Conservation (phyloP, 1,284 basidiomycete genomes). For the Melanopsichium pennsylvanicum region DNA sequence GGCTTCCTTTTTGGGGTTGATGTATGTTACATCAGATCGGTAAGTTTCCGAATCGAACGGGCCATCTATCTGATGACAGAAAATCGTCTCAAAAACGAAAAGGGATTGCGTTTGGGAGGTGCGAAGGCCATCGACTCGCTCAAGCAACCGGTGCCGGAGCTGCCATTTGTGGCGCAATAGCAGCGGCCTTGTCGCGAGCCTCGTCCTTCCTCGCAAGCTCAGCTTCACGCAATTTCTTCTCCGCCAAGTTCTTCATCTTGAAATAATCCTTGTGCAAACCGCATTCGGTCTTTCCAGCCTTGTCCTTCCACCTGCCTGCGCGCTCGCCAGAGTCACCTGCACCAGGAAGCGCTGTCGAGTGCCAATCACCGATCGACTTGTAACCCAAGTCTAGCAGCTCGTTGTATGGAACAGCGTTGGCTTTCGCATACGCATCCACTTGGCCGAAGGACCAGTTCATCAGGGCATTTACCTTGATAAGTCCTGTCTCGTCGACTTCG, state of each 20-base stretch:
- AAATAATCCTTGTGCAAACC: slow-evolving; percentile 76
- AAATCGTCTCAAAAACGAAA: no score
- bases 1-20: no score
- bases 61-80: background rate
- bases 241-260: slow-evolving; percentile 60
- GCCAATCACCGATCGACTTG: slow-evolving; percentile 95
- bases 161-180: slow-evolving; percentile 1
- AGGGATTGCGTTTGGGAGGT: no score
- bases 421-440: slow-evolving; percentile 85
- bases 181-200: slow-evolving; percentile 34
- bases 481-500: slow-evolving; percentile 88
- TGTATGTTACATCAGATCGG: no score
- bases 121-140: no score
- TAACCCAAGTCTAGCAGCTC: slow-evolving; percentile 88
- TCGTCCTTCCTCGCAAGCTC: slow-evolving; percentile 56
- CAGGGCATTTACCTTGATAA: slow-evolving; percentile 94
- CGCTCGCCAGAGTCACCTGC: slow-evolving; percentile 74
- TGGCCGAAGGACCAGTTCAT: slow-evolving; percentile 87
- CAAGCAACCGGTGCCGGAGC: background rate
- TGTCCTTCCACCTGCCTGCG: slow-evolving; percentile 89
- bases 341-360: slow-evolving; percentile 79
- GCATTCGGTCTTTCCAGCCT: slow-evolving; percentile 88
- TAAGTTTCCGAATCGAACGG: no score
- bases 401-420: slow-evolving; percentile 87
- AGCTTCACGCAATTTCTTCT: slow-evolving; percentile 60